phyloP scores from a whole-genome alignment of 108 stramenopile species.

The Cyclotella cryptica region DNA sequence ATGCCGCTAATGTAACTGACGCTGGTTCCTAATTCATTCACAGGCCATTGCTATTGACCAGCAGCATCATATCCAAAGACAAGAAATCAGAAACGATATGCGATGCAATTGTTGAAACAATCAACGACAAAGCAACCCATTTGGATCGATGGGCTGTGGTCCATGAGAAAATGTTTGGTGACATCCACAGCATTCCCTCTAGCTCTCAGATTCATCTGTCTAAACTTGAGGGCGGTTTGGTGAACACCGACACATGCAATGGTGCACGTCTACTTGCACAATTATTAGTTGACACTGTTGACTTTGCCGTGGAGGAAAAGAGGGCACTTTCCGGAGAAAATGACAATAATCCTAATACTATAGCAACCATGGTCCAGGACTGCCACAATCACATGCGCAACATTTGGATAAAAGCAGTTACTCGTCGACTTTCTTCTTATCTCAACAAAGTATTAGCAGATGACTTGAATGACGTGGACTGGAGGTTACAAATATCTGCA shows the following conservation, averaged over 20 bases:
- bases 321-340: too few relatives aligned
- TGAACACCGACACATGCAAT: too few relatives aligned
- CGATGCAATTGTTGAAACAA: background rate
- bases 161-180: slow-evolving; percentile 5
- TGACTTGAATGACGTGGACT: slow-evolving; percentile 3
- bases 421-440: too few relatives aligned
- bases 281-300: too few relatives aligned
- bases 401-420: too few relatives aligned
- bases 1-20: background rate
- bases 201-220: background rate
- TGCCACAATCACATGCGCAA: too few relatives aligned
- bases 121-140: slow-evolving; percentile 6
- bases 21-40: background rate
- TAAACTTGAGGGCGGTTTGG: background rate
- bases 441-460: background rate
- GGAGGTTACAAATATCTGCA: background rate
- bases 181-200: background rate
- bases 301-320: too few relatives aligned
- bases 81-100: slow-evolving; percentile 15
- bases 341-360: too few relatives aligned
- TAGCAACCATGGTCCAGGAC: too few relatives aligned
- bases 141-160: background rate
- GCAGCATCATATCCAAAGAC: slow-evolving; percentile 9
- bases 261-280: too few relatives aligned
- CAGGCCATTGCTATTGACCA: slow-evolving; percentile 2